Percentiles rank a stretch among this genome's conserved stretches.
These are phyloP conservation scores for Boeremia lycopersici DNA, from an alignment of 2,329 filamentous ascomycete species.

Conservation along the genomic window DNA sequence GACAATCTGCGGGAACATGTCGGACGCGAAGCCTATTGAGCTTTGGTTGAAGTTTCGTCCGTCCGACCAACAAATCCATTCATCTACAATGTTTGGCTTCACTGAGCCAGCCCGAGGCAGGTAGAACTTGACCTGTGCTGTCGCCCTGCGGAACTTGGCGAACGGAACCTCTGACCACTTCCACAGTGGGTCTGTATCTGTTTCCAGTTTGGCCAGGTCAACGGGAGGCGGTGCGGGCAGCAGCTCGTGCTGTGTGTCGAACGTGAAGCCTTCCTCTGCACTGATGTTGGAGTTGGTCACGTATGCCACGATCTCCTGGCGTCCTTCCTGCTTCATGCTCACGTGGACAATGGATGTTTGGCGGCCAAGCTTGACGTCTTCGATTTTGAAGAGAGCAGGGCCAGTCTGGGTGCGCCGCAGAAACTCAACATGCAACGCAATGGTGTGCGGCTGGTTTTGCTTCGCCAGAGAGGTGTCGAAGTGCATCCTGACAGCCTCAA, in stretches of 20 bases:
- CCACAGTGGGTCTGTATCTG: constrained; percentile 58
- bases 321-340: constrained; percentile 61
- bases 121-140: constrained; percentile 58
- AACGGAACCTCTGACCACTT: constrained; percentile 53
- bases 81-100: constrained; percentile 57
- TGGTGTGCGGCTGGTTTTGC: constrained; percentile 66
- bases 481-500: constrained; percentile 64
- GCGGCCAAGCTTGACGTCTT: constrained; percentile 68
- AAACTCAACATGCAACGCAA: constrained; percentile 69
- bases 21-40: constrained; percentile 68
- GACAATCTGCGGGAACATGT: constrained; percentile 71
- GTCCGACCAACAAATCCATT: constrained; percentile 70
- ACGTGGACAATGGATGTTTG: constrained; percentile 69
- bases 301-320: constrained; percentile 68
- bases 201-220: constrained; percentile 50
- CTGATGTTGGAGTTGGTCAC: constrained; percentile 68
- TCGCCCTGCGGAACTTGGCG: constrained; percentile 56
- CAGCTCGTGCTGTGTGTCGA: constrained; percentile 61
- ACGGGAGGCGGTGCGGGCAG: constrained; percentile 52
- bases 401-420: constrained; percentile 67
- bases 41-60: constrained; percentile 68
- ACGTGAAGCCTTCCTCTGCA: constrained; percentile 63
- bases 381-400: constrained; percentile 62
- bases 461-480: constrained; percentile 63
- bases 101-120: constrained; percentile 57